phyloP scores from a whole-genome alignment of 352 stramenopile genomes.

The Phytophthora foliorum region DNA sequence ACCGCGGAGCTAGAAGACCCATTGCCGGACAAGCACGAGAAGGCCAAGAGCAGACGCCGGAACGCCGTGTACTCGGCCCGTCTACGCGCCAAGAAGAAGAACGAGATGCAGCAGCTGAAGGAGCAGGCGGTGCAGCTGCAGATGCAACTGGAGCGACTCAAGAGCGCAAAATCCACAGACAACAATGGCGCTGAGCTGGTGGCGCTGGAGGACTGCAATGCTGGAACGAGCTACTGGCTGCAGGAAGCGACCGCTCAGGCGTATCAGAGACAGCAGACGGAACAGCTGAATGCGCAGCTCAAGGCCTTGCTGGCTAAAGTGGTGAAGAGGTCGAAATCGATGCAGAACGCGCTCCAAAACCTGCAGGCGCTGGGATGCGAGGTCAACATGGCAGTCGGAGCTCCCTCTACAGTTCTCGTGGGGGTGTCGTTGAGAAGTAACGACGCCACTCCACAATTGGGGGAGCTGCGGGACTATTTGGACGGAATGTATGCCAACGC shows the following conservation, averaged over 20 bases:
- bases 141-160: constrained; percentile 34
- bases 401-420: constrained; percentile 15
- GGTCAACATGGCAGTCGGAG: constrained; percentile 19
- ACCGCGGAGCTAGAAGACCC: background rate
- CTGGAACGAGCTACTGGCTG: constrained; percentile 19
- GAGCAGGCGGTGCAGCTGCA: constrained; percentile 27
- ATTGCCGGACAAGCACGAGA: constrained; percentile 17
- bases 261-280: constrained; percentile 25
- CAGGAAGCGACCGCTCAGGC: constrained; percentile 17
- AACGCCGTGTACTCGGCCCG: constrained; percentile 32
- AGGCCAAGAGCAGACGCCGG: constrained; percentile 20
- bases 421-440: constrained; percentile 28
- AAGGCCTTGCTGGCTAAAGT: constrained; percentile 25
- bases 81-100: constrained; percentile 37
- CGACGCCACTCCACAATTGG: constrained; percentile 29
- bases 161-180: background rate
- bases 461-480: constrained; percentile 20
- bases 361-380: constrained; percentile 22
- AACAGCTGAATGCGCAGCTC: constrained; percentile 25
- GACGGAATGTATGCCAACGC: constrained; percentile 29
- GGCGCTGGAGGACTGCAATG: background rate
- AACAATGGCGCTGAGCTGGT: background rate
- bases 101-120: constrained; percentile 28
- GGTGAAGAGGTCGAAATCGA: constrained; percentile 18
- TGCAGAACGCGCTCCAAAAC: constrained; percentile 25